Conservation (phyloP, 495 filamentous ascomycete species). For the Copromyces sp. region DNA sequence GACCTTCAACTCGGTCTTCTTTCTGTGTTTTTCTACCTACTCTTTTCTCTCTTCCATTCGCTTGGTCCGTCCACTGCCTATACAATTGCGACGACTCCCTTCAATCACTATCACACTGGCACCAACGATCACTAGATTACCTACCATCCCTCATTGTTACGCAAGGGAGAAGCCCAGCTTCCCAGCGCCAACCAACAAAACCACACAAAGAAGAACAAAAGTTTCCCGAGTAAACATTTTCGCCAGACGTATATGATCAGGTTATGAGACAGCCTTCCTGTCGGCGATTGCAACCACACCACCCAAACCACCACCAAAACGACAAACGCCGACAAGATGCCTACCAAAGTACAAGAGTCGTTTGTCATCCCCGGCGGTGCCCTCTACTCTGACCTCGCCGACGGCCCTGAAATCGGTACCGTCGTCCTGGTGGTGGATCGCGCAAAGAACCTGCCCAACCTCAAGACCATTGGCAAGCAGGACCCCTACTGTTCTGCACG, state of each 20-base stretch:
- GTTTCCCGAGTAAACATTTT: constrained; percentile 17
- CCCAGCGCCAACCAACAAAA: not conserved
- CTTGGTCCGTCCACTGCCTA: not conserved
- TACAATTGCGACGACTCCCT: not conserved
- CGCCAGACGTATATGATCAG: not conserved
- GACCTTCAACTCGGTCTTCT: not conserved
- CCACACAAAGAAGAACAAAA: not conserved
- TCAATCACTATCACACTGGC: not conserved
- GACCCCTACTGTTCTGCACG: constrained; percentile 93
- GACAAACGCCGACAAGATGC: constrained; percentile 22
- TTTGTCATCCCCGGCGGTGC: constrained; percentile 42
- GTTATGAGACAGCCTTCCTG: constrained; percentile 8
- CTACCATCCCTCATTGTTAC: not conserved
- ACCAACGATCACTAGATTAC: not conserved
- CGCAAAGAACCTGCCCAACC: constrained; percentile 91
- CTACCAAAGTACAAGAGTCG: constrained; percentile 22
- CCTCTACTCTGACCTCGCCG: constrained; percentile 88
- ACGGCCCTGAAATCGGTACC: constrained; percentile 90
- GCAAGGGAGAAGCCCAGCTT: not conserved
- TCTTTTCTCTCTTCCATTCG: not conserved
- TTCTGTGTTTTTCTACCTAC: not conserved
- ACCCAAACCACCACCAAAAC: not conserved
- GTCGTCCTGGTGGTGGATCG: constrained; percentile 86
- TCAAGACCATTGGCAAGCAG: constrained; percentile 96
- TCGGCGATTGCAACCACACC: not conserved